A percentile compares a stretch with the other conserved stretches of the same genome.
Evolutionary conservation across 768 basidiomycete genomes (phyloP).

Genomic region (Agrocybe pediades): DNA sequence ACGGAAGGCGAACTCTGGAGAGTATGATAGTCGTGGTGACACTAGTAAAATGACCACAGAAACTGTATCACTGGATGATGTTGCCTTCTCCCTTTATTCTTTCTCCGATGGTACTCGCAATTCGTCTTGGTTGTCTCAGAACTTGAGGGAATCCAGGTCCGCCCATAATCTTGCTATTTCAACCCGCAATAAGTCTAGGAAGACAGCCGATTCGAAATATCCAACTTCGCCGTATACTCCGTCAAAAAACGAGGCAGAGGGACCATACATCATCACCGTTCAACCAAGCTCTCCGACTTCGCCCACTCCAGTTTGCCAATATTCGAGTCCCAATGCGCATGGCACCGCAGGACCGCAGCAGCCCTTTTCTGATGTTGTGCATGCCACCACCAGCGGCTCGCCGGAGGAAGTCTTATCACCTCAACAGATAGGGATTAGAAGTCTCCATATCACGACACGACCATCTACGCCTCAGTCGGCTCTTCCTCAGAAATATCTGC

Average conservation of each 20-base stretch:
- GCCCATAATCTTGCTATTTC: slow-evolving; percentile 16
- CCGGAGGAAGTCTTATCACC: neutral
- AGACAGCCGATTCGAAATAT: neutral
- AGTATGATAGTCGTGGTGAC: neutral
- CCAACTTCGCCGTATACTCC: neutral
- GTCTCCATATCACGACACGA: neutral
- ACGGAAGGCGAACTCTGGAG: neutral
- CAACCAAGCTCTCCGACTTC: neutral
- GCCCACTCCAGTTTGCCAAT: neutral
- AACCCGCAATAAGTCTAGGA: slow-evolving; percentile 1
- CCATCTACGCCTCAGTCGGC: neutral
- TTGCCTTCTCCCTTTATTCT: slow-evolving; percentile 21
- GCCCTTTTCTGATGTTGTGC: no score
- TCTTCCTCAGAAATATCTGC: neutral
- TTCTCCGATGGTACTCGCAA: slow-evolving; percentile 19
- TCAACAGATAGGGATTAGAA: neutral
- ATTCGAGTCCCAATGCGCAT: no score
- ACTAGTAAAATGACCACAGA: neutral
- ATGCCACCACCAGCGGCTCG: no score
- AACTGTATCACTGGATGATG: neutral
- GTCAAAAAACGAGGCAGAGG: neutral
- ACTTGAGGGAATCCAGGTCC: slow-evolving; percentile 11
- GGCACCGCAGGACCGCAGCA: neutral
- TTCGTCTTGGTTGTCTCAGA: slow-evolving; percentile 24
- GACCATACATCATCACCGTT: neutral